Evolutionary conservation across 306 rosid species (phyloP).

Genomic region (Mucuna pruriens): DNA sequence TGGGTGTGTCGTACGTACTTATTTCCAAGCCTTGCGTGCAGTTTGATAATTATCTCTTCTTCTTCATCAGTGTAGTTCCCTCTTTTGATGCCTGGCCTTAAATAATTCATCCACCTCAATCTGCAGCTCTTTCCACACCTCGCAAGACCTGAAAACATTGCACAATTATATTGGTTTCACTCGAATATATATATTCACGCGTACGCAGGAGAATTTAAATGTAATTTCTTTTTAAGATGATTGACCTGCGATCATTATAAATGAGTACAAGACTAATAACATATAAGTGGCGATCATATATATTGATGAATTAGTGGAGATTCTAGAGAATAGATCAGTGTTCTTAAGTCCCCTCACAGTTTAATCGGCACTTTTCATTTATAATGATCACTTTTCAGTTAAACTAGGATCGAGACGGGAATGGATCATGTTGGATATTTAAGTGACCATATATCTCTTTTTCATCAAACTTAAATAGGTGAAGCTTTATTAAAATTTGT

Average conservation of each 20-base stretch:
- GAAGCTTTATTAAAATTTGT: background rate
- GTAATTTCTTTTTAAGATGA: background rate
- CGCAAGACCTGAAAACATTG: constrained; percentile 30
- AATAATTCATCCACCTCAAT: constrained; percentile 40
- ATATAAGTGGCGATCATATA: background rate
- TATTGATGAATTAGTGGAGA: background rate
- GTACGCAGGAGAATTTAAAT: background rate
- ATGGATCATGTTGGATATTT: no score
- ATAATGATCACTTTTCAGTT: no score
- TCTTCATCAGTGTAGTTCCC: constrained; percentile 28
- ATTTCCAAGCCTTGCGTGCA: constrained; percentile 21
- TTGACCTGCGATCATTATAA: background rate
- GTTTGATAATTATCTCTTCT: constrained; percentile 22
- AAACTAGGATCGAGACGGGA: background rate
- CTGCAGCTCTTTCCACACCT: constrained; percentile 51
- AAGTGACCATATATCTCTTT: background rate
- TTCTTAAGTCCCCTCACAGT: background rate
- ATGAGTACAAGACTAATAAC: background rate
- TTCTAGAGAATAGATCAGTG: background rate
- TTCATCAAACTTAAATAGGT: background rate
- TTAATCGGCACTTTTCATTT: no score
- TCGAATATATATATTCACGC: no score
- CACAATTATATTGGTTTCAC: background rate
- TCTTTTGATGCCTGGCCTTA: constrained; percentile 33
- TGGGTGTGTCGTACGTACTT: constrained; percentile 12